Percentiles rank a stretch among this genome's conserved stretches.
phyloP scores from a whole-genome alignment of 73 alveolate genomes.

The Symbiodinium pilosum region DNA sequence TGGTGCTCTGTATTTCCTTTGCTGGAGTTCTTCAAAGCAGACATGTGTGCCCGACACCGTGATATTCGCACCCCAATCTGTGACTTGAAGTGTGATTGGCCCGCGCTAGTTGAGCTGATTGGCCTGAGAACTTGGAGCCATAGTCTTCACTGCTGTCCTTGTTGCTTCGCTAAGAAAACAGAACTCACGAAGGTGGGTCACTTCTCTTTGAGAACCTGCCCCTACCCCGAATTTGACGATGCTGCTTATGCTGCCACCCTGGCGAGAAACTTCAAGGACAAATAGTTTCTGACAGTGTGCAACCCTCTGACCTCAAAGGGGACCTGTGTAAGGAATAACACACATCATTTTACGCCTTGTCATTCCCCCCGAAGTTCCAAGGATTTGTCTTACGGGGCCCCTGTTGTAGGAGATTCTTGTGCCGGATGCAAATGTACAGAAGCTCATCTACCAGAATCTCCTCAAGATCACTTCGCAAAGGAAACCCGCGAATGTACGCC shows the following conservation, averaged over 20 bases:
- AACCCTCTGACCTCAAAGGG: no score
- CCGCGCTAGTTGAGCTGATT: neutral
- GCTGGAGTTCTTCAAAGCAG: neutral
- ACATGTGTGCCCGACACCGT: neutral
- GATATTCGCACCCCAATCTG: neutral
- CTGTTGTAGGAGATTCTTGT: no score
- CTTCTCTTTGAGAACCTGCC: neutral
- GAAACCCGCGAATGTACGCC: constrained; percentile 18
- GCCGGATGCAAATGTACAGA: no score
- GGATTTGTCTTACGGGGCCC: no score
- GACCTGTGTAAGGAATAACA: no score
- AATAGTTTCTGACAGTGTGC: no score
- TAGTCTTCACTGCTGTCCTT: neutral
- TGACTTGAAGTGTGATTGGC: neutral
- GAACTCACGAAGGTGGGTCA: neutral
- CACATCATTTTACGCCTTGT: no score
- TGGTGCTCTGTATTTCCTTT: neutral
- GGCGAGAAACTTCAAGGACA: neutral
- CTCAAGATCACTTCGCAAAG: neutral
- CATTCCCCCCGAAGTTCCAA: no score
- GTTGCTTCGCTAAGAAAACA: neutral
- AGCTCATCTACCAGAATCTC: no score
- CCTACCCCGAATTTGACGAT: neutral
- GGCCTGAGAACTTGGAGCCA: neutral
- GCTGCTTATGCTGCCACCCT: neutral